phyloP scores from a whole-genome alignment of 2,329 filamentous ascomycete species.

The Talaromyces marneffei region DNA sequence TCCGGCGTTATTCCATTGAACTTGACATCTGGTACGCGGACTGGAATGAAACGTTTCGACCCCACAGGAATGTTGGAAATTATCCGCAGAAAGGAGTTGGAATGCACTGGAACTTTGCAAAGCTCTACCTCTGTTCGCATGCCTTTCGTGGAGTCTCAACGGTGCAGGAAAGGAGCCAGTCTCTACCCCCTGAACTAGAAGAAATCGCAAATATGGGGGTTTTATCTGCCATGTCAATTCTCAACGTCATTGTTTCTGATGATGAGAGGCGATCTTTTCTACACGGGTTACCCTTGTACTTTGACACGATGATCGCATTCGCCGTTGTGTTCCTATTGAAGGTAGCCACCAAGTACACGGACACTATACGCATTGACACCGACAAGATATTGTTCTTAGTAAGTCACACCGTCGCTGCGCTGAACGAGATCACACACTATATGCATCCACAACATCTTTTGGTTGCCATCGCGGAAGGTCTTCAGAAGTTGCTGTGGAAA shows the following conservation, averaged over 20 bases:
- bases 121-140: constrained; percentile 43
- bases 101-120: constrained; percentile 44
- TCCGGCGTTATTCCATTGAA: constrained; percentile 17
- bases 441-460: constrained; percentile 27
- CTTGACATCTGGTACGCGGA: constrained; percentile 18
- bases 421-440: constrained; percentile 20
- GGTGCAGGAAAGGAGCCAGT: constrained; percentile 3
- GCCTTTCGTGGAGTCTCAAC: constrained; percentile 33
- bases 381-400: constrained; percentile 22
- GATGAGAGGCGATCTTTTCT: constrained; percentile 30
- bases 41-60: constrained; percentile 14
- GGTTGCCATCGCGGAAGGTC: constrained; percentile 23
- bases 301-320: constrained; percentile 38
- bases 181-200: constrained; percentile 27
- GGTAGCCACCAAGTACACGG: constrained; percentile 29
- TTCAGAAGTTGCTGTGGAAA: constrained; percentile 22
- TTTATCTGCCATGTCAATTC: constrained; percentile 30
- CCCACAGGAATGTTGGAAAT: constrained; percentile 36
- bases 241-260: constrained; percentile 31
- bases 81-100: constrained; percentile 43
- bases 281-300: constrained; percentile 33
- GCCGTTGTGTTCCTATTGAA: constrained; percentile 36
- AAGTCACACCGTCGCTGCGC: constrained; percentile 18
- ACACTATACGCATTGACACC: constrained; percentile 23
- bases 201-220: constrained; percentile 36